phyloP scores from a whole-genome alignment of 1,139 yeast genomes.

The Yamadazyma membranifaciens region DNA sequence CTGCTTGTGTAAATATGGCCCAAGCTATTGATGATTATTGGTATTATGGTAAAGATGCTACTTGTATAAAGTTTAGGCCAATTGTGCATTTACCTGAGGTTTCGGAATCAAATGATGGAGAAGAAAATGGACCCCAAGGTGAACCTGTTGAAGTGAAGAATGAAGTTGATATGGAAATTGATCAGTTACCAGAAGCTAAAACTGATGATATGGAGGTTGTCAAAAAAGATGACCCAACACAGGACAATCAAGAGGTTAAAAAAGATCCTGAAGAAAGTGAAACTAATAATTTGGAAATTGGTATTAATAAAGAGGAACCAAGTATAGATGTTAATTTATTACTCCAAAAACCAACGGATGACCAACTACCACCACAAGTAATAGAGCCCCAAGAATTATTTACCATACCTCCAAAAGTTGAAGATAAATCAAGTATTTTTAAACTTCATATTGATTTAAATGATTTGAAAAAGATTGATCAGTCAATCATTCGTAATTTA shows the following conservation, averaged over 20 bases:
- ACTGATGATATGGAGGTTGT: conserved; percentile 6
- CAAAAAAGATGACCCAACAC: conserved; percentile 8
- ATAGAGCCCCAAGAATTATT: conserved; percentile 3
- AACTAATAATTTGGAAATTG: background rate
- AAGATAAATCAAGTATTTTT: conserved; percentile 43
- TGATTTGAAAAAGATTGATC: conserved; percentile 54
- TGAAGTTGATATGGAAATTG: conserved; percentile 11
- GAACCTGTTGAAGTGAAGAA: conserved; percentile 8
- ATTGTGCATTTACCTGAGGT: conserved; percentile 15
- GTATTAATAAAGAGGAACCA: conserved; percentile 7
- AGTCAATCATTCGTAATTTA: conserved; percentile 51
- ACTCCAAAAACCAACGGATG: conserved; percentile 7
- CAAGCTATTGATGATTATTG: conserved; percentile 76
- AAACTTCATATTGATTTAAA: conserved; percentile 53
- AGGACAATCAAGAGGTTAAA: conserved; percentile 8
- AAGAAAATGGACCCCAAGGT: conserved; percentile 3
- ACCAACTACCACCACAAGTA: background rate
- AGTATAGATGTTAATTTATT: conserved; percentile 14
- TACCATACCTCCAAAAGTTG: conserved; percentile 11
- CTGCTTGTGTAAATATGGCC: conserved; percentile 68
- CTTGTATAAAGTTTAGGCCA: conserved; percentile 50
- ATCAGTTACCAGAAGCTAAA: background rate
- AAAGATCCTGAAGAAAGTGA: conserved; percentile 1
- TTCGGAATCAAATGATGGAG: background rate
- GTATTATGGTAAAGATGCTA: conserved; percentile 61